Conservation (phyloP, 768 basidiomycete species). For the Mycena rebaudengoi region DNA sequence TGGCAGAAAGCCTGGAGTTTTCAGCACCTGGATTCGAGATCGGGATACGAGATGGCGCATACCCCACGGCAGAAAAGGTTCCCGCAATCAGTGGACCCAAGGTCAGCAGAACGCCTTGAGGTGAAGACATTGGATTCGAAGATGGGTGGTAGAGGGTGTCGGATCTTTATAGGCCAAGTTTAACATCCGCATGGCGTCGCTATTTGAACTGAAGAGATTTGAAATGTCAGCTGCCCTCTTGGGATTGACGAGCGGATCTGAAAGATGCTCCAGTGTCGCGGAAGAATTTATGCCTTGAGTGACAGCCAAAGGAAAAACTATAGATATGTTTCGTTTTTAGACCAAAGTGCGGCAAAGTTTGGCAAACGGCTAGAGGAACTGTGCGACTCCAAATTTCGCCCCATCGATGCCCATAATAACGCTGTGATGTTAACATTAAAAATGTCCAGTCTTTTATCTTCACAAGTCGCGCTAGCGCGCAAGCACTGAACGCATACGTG, state of each 20-base stretch:
- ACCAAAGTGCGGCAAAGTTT: background rate
- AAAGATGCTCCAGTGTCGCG: too few relatives aligned
- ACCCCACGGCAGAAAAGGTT: conserved; percentile 2
- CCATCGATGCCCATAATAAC: background rate
- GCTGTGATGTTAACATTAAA: background rate
- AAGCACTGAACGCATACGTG: background rate
- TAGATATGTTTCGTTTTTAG: background rate
- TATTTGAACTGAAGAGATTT: background rate
- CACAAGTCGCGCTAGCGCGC: background rate
- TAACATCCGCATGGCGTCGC: background rate
- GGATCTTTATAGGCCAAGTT: background rate
- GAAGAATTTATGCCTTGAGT: background rate
- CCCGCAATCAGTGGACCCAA: background rate
- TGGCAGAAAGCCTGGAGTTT: conserved; percentile 1
- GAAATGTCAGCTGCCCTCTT: background rate
- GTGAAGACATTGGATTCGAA: background rate
- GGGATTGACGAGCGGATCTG: background rate
- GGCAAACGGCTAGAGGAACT: background rate
- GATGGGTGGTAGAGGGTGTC: background rate
- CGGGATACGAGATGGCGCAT: background rate
- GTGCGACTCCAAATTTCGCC: background rate
- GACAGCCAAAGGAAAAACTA: background rate
- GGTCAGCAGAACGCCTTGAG: background rate
- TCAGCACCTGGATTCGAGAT: background rate
- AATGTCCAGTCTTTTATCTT: background rate